These are phyloP conservation scores for Lecanoromycetidae sp. DNA, from an alignment of 2,329 filamentous ascomycete species.

Conservation along the genomic window DNA sequence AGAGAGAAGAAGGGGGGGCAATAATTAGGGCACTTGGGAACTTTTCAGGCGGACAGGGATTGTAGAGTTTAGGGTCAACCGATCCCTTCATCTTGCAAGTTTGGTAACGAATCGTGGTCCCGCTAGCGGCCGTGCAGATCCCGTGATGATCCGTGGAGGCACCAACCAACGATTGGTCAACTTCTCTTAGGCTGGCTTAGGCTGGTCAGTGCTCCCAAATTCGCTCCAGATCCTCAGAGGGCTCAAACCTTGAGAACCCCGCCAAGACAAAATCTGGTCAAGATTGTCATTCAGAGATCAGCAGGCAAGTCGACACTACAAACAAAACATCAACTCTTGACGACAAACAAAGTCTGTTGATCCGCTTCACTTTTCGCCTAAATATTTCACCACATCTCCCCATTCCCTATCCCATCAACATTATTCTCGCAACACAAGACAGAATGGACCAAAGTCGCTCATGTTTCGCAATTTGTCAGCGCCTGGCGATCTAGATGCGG, in stretches of 20 bases:
- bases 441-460: too few relatives aligned
- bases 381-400: background rate
- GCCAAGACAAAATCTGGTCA: background rate
- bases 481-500: background rate
- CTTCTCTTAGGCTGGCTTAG: background rate
- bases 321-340: too few relatives aligned
- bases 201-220: background rate
- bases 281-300: background rate
- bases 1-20: too few relatives aligned
- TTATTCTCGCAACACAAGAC: too few relatives aligned
- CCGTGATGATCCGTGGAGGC: conserved; percentile 7
- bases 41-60: background rate
- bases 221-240: too few relatives aligned
- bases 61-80: background rate
- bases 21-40: background rate
- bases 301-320: conserved; percentile 7
- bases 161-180: background rate
- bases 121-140: conserved; percentile 13
- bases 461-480: conserved; percentile 1
- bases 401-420: too few relatives aligned
- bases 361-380: background rate
- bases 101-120: conserved; percentile 13
- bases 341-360: background rate
- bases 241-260: background rate
- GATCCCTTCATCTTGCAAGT: conserved; percentile 5